phyloP scores from a whole-genome alignment of 1,284 basidiomycete genomes.

The Microbotryum scabiosae region DNA sequence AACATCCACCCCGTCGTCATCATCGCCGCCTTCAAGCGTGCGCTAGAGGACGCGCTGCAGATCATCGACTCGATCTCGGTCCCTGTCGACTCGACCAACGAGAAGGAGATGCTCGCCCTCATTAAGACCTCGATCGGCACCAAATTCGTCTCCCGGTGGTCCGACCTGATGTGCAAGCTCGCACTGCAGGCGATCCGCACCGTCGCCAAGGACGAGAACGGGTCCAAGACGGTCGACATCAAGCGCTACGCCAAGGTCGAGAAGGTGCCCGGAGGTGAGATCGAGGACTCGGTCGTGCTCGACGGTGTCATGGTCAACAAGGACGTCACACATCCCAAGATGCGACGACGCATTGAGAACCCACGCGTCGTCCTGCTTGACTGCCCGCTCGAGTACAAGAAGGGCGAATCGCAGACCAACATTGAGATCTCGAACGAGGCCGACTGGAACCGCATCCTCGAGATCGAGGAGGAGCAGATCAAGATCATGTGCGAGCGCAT shows the following conservation, averaged over 20 bases:
- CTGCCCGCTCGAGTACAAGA: constrained; percentile 98
- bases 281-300: constrained; percentile 82
- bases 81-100: constrained; percentile 79
- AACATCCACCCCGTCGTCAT: constrained; percentile 98
- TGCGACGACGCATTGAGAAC: constrained; percentile 83
- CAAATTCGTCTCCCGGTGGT: constrained; percentile 94
- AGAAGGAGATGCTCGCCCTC: constrained; percentile 86
- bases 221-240: constrained; percentile 80
- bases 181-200: constrained; percentile 86
- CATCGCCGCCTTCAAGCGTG: constrained; percentile 95
- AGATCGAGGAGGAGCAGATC: constrained; percentile 97
- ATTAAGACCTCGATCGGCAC: constrained; percentile 99
- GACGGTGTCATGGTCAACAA: constrained; percentile 96
- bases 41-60: constrained; percentile 79
- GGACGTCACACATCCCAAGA: constrained; percentile 96
- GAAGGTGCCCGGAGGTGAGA: constrained; percentile 94
- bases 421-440: constrained; percentile 94
- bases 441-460: constrained; percentile 86
- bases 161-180: constrained; percentile 92
- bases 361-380: constrained; percentile 86
- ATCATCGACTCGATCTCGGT: constrained; percentile 81
- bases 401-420: constrained; percentile 96
- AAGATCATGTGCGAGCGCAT: constrained; percentile 79
- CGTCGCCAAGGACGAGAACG: constrained; percentile 50
- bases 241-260: constrained; percentile 97